A percentile compares a stretch with the other conserved stretches of the same genome.
Conservation (phyloP, 805 yeast species). For the Nakazawaea pomicola region DNA sequence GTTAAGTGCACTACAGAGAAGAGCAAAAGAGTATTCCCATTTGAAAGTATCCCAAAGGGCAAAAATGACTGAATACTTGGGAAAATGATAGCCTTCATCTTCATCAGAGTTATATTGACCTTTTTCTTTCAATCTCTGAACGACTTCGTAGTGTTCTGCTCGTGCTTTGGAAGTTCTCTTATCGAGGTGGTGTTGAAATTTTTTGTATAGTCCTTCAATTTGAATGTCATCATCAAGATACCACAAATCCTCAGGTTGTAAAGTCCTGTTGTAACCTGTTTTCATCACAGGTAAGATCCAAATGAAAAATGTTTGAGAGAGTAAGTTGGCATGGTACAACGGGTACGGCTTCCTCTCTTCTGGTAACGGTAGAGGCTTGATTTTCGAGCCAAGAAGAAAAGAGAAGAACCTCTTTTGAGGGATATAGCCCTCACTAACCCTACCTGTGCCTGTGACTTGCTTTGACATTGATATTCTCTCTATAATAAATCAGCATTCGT, state of each 20-base stretch:
- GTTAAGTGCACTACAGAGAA: constrained; percentile 36
- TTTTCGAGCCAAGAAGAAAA: not conserved
- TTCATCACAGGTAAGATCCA: constrained; percentile 66
- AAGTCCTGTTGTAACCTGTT: constrained; percentile 66
- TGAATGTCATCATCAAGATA: constrained; percentile 34
- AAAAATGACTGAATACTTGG: constrained; percentile 30
- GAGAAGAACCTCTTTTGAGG: constrained; percentile 16
- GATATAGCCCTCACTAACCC: constrained; percentile 3
- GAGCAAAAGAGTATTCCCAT: constrained; percentile 35
- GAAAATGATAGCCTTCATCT: constrained; percentile 31
- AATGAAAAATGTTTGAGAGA: constrained; percentile 47
- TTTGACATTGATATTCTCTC: constrained; percentile 16
- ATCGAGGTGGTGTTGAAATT: constrained; percentile 30
- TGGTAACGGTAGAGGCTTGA: constrained; percentile 3
- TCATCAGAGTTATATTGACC: constrained; percentile 5
- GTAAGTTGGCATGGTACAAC: constrained; percentile 28
- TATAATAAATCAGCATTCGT: too few species aligned
- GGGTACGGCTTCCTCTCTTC: constrained; percentile 48
- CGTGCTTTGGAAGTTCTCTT: constrained; percentile 22
- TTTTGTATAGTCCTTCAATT: constrained; percentile 32
- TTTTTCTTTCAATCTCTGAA: not conserved
- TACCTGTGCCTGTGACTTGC: not conserved
- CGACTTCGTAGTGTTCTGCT: not conserved
- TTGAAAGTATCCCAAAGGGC: constrained; percentile 44
- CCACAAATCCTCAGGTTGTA: constrained; percentile 61